Evolutionary conservation across 495 filamentous ascomycete genomes (phyloP).

Genomic region (Wilcoxina mikolae): DNA sequence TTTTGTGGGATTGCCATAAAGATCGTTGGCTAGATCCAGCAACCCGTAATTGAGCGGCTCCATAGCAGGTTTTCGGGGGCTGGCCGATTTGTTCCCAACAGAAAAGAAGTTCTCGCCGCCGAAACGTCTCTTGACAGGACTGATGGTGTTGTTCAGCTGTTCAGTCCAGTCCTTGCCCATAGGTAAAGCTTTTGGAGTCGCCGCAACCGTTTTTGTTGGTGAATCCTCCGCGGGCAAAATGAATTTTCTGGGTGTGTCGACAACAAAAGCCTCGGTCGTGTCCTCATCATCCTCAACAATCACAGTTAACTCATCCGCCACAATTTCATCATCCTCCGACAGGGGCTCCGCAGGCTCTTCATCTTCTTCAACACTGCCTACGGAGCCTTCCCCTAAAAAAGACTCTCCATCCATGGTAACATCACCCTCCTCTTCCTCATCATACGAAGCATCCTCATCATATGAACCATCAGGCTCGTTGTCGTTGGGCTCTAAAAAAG

Average conservation of each 20-base stretch:
- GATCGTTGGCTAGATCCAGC: conserved; percentile 26
- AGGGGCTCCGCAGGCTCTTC: conserved; percentile 49
- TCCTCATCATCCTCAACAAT: conserved; percentile 46
- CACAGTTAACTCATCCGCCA: conserved; percentile 35
- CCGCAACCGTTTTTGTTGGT: conserved; percentile 1
- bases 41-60: conserved; percentile 26
- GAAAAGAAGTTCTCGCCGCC: conserved; percentile 26
- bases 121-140: conserved; percentile 40
- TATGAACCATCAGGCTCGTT: conserved; percentile 1
- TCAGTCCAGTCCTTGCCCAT: conserved; percentile 66
- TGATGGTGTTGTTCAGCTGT: conserved; percentile 80
- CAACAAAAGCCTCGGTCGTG: conserved; percentile 53
- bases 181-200: conserved; percentile 30
- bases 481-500: conserved; percentile 38
- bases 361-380: conserved; percentile 58
- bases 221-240: neutral
- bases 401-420: conserved; percentile 38
- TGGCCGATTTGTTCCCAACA: conserved; percentile 10
- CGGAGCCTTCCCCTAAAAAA: conserved; percentile 85
- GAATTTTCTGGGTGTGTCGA: conserved; percentile 27
- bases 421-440: conserved; percentile 38
- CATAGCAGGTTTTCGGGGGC: conserved; percentile 16
- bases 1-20: conserved; percentile 19
- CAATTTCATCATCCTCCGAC: conserved; percentile 48
- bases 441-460: neutral